These are phyloP conservation scores for Arthrobotrys megalospora DNA, from an alignment of 2,329 filamentous ascomycete species.

Conservation along the genomic window DNA sequence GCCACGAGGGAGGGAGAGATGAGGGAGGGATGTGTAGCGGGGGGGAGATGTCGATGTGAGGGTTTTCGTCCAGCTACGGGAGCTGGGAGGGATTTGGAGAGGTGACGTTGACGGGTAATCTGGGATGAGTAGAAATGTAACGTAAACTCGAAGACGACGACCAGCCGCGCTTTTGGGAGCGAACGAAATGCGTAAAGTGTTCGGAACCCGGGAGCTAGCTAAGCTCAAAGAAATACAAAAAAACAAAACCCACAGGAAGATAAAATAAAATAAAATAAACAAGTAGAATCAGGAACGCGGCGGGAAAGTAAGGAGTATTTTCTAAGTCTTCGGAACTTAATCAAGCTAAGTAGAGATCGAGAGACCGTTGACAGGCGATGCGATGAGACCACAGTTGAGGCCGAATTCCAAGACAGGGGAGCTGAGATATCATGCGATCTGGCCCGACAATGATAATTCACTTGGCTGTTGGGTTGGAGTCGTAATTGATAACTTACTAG, in stretches of 20 bases:
- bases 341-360: slow-evolving; percentile 14
- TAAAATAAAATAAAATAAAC: neutral
- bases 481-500: no score
- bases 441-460: slow-evolving; percentile 23
- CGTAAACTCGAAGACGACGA: neutral
- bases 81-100: slow-evolving; percentile 13
- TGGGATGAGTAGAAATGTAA: neutral
- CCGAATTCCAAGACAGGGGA: slow-evolving; percentile 1
- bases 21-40: neutral
- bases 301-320: no score
- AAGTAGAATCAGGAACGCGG: slow-evolving; percentile 1
- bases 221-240: neutral
- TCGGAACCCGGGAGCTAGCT: slow-evolving; percentile 16
- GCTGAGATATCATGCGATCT: slow-evolving; percentile 33
- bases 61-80: slow-evolving; percentile 25
- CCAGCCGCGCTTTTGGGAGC: slow-evolving; percentile 20
- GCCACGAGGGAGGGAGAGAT: neutral
- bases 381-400: no score
- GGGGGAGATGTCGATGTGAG: neutral
- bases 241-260: neutral
- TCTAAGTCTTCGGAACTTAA: neutral
- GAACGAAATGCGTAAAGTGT: slow-evolving; percentile 28
- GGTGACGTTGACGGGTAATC: slow-evolving; percentile 9
- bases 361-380: neutral
- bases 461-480: slow-evolving; percentile 7